Conservation (phyloP, 805 yeast genomes). For the Pichia californica region DNA sequence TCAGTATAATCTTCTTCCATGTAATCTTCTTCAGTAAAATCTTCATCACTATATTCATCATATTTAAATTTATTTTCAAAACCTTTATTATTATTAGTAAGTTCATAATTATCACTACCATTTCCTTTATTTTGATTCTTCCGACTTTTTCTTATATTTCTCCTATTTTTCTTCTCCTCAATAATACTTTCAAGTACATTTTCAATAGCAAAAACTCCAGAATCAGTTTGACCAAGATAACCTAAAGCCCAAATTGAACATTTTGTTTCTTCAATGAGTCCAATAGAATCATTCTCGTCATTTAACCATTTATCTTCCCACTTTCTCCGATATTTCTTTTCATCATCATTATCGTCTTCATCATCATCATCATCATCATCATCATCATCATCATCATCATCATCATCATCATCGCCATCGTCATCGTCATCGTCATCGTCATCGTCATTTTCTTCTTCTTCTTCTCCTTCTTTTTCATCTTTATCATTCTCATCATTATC, state of each 20-base stretch:
- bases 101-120: no score
- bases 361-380: no score
- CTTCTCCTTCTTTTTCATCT: background rate
- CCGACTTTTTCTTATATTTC: background rate
- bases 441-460: background rate
- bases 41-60: background rate
- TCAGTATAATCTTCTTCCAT: background rate
- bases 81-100: no score
- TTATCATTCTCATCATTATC: no score
- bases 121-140: background rate
- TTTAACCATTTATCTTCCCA: conserved; percentile 5
- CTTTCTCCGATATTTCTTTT: background rate
- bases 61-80: no score
- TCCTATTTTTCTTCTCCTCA: background rate
- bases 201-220: conserved; percentile 3
- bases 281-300: background rate
- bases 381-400: background rate
- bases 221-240: conserved; percentile 3
- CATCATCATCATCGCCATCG: background rate
- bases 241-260: conserved; percentile 5
- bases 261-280: conserved; percentile 4
- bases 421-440: background rate
- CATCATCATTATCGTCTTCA: no score
- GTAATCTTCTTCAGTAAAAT: background rate
- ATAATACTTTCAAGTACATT: background rate